Evolutionary conservation across 192 early-diverging fungal species (phyloP), one percentile per base, ranked within the genome.

Genomic region (Entomortierella beljakovae): DNA sequence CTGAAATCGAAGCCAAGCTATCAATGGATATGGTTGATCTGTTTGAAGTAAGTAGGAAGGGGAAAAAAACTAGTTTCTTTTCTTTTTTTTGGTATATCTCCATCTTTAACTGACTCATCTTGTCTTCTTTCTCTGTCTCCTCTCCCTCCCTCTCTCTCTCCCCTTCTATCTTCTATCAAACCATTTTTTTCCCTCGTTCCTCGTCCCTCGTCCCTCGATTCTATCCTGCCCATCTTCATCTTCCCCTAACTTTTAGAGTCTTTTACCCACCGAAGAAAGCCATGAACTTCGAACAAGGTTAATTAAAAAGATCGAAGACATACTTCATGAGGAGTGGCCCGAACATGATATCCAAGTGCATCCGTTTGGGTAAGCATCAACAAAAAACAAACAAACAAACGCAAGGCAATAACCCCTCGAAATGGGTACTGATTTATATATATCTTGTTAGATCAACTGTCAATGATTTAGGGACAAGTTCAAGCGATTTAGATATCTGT

Each of bases 401-500:
- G n/a, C n/a, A n/a, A n/a, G n/a, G n/a, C n/a, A n/a, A n/a, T n/a
- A n/a, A n/a, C n/a, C n/a, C n/a, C n/a, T n/a, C n/a, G n/a, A n/a
- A n/a, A n/a, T n/a, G n/a, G n/a, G n/a, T n/a, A n/a, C n/a, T n/a
- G n/a, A n/a, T n/a, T n/a, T n/a, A n/a, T n/a, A n/a, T n/a, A n/a
- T n/a, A 48, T 0, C 8, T 7, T 28, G 23, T 48, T 59, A 94
- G 92, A 32, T 97, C 96, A 6, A 93, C 95, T 0, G 89, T 93
- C 34, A 98, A 97, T 82, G 92, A 92, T 42, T 83, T 99, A 28
- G 96, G 93, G 25, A 95, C 94, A 0, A 86, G 82, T 38, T 81
- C 81, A 22, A 94, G 92, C 40, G 97, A 99, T 80, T 93, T 99
- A 11, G 97, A 99, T 81, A 85, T 99, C 25, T 97, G 95, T 70